Evolutionary conservation across 176 grass and related monocot genomes (phyloP).

Genomic region (Zea luxurians): DNA sequence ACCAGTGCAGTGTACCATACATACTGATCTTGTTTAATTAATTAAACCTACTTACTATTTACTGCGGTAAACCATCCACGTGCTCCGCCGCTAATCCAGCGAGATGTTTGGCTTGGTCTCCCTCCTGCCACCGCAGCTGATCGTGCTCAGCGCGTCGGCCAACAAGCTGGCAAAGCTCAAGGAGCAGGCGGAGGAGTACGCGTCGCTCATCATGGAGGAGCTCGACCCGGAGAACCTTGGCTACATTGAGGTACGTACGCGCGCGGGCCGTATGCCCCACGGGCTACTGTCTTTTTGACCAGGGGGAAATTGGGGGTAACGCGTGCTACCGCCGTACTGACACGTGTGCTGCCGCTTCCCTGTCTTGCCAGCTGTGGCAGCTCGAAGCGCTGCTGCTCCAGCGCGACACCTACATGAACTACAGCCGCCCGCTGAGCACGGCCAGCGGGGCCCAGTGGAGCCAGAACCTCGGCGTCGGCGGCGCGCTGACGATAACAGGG

Average conservation of each 20-base stretch:
- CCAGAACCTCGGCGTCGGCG: slow-evolving; percentile 70
- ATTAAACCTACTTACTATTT: not conserved
- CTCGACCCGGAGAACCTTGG: slow-evolving; percentile 97
- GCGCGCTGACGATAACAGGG: not conserved
- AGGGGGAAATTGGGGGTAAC: too few relatives aligned
- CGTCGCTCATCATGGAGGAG: slow-evolving; percentile 94
- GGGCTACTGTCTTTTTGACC: not conserved
- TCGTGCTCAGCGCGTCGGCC: slow-evolving; percentile 89
- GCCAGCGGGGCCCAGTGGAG: slow-evolving; percentile 92
- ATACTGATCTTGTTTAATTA: not conserved
- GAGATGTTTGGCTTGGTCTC: not conserved
- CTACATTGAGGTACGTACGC: slow-evolving; percentile 78
- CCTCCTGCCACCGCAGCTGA: slow-evolving; percentile 53
- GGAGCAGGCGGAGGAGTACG: slow-evolving; percentile 97
- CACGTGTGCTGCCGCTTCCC: not conserved
- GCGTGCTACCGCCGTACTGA: not conserved
- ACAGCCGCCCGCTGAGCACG: slow-evolving; percentile 90
- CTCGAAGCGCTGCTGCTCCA: slow-evolving; percentile 87
- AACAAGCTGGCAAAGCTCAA: slow-evolving; percentile 97
- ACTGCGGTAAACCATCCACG: slow-evolving; percentile 12
- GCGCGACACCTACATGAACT: slow-evolving; percentile 97
- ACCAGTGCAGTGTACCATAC: not conserved
- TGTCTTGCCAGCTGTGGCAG: slow-evolving; percentile 77
- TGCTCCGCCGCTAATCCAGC: slow-evolving; percentile 27
- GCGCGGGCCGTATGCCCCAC: not conserved